Conservation (phyloP, 768 basidiomycete genomes). For the Rhizopogon sp. region DNA sequence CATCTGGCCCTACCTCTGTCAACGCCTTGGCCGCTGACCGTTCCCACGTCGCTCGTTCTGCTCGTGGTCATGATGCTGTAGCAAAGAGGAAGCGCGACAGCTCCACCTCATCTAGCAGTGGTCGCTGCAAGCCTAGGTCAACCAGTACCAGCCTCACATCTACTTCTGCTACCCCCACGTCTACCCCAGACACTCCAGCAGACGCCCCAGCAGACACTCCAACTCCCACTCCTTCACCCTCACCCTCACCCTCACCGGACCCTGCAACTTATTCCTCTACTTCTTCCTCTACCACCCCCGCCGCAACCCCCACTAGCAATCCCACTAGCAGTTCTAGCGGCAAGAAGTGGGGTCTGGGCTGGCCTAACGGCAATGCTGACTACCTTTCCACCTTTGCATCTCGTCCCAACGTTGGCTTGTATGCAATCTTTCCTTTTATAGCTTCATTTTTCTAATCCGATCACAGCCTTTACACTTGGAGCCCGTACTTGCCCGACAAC, state of each 20-base stretch:
- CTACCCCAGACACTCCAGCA: slow-evolving; percentile 6
- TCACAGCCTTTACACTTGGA: slow-evolving; percentile 63
- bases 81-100: slow-evolving; percentile 48
- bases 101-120: slow-evolving; percentile 23
- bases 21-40: slow-evolving; percentile 46
- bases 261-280: neutral
- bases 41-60: slow-evolving; percentile 39
- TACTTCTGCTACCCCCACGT: slow-evolving; percentile 6
- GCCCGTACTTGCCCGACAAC: slow-evolving; percentile 39
- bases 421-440: slow-evolving; percentile 10
- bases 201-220: neutral
- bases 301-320: slow-evolving; percentile 15
- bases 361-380: slow-evolving; percentile 52
- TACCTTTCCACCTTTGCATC: slow-evolving; percentile 50
- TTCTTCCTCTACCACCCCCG: slow-evolving; percentile 13
- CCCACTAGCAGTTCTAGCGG: neutral
- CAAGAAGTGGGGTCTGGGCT: slow-evolving; percentile 61
- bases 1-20: slow-evolving; percentile 40
- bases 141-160: slow-evolving; percentile 17
- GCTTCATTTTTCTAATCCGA: neutral
- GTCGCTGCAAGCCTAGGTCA: slow-evolving; percentile 57
- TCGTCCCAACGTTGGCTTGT: slow-evolving; percentile 37
- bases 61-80: slow-evolving; percentile 38
- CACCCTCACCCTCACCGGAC: slow-evolving; percentile 2
- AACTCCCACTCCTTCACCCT: slow-evolving; percentile 8